Evolutionary conservation across 2,329 filamentous ascomycete species (phyloP).

Genomic region (Scopulariopsis brevicaulis): DNA sequence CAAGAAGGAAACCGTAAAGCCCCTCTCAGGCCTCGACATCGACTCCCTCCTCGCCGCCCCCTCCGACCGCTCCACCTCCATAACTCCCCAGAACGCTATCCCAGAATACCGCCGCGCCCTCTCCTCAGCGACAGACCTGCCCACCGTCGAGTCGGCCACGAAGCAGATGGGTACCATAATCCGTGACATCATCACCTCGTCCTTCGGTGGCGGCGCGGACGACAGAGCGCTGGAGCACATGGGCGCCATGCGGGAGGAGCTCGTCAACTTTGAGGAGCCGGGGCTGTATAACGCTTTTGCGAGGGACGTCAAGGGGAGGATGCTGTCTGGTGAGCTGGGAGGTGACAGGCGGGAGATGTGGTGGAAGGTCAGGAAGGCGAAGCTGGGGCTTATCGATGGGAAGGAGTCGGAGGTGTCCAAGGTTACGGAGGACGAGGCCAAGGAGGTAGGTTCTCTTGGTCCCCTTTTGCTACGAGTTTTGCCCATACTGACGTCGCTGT

Average conservation of each 20-base stretch:
- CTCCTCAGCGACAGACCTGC: constrained; percentile 43
- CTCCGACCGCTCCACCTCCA: constrained; percentile 7
- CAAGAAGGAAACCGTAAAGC: constrained; percentile 60
- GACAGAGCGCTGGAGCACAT: constrained; percentile 64
- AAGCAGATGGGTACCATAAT: constrained; percentile 68
- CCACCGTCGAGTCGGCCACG: constrained; percentile 53
- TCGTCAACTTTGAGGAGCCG: constrained; percentile 66
- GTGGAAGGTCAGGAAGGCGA: constrained; percentile 56
- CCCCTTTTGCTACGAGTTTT: neutral
- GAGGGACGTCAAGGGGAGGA: constrained; percentile 55
- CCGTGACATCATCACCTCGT: constrained; percentile 54
- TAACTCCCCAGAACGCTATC: constrained; percentile 61
- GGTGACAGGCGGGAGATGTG: constrained; percentile 77
- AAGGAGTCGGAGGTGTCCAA: constrained; percentile 50
- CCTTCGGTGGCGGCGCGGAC: constrained; percentile 67
- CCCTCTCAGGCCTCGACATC: constrained; percentile 81
- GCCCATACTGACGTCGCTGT: neutral
- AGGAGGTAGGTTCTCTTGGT: constrained; percentile 30
- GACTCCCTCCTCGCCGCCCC: constrained; percentile 54
- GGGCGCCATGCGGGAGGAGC: constrained; percentile 65
- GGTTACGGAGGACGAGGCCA: constrained; percentile 61
- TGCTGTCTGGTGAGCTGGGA: constrained; percentile 58
- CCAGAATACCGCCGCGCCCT: constrained; percentile 84
- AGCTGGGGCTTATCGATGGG: constrained; percentile 62
- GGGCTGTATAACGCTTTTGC: constrained; percentile 67